Evolutionary conservation across 2,329 filamentous ascomycete species (phyloP).

Genomic region (Onygenales sp.): DNA sequence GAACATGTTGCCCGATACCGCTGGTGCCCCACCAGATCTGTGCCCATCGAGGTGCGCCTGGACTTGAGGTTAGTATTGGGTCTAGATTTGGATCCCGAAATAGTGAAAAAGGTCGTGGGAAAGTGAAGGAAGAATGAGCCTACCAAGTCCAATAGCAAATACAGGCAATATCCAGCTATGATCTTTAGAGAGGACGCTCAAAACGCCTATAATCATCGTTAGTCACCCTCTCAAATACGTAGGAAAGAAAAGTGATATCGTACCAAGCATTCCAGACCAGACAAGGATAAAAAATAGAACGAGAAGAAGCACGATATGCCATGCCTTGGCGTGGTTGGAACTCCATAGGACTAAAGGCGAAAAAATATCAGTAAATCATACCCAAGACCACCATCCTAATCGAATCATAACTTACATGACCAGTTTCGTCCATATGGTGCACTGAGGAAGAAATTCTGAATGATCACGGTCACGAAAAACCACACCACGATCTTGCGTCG

Average conservation of each 20-base stretch:
- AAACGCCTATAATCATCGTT: constrained; percentile 36
- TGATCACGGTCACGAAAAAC: constrained; percentile 55
- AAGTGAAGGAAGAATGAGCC: background rate
- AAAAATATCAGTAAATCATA: background rate
- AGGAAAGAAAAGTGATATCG: background rate
- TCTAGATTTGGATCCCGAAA: too few species aligned
- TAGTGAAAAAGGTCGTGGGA: background rate
- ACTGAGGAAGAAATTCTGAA: constrained; percentile 60
- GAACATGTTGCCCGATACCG: constrained; percentile 51
- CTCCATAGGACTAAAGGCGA: constrained; percentile 43
- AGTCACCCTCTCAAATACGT: background rate
- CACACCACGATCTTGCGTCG: constrained; percentile 57
- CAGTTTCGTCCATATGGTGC: constrained; percentile 59
- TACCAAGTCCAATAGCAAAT: constrained; percentile 54
- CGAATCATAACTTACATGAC: constrained; percentile 37
- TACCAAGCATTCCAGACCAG: constrained; percentile 39
- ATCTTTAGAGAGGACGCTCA: constrained; percentile 47
- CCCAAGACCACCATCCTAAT: background rate
- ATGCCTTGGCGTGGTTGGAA: constrained; percentile 45
- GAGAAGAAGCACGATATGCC: constrained; percentile 47
- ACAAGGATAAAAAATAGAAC: constrained; percentile 42
- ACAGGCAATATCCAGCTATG: constrained; percentile 60
- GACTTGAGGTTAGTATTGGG: background rate
- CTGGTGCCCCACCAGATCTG: constrained; percentile 59
- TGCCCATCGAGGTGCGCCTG: constrained; percentile 52